Conservation (phyloP, 306 rosid genomes). For the Medicago ruthenica region DNA sequence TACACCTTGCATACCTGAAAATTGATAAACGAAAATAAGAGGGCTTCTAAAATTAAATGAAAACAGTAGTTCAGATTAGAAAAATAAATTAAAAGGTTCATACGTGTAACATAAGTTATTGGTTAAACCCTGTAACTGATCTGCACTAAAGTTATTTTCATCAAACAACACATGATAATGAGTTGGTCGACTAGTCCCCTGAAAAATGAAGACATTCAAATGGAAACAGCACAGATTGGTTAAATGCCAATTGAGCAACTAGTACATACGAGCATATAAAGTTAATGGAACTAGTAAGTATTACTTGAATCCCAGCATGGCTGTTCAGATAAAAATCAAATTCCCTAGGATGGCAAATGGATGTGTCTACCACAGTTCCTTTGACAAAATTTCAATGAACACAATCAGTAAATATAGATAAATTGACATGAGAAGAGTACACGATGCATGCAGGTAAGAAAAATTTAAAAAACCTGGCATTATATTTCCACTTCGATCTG, state of each 20-base stretch:
- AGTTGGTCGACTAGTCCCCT: slow-evolving; percentile 58
- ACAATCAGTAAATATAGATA: not conserved
- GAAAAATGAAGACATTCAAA: slow-evolving; percentile 2
- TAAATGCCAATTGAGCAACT: not conserved
- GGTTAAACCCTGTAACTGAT: slow-evolving; percentile 45
- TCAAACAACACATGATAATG: slow-evolving; percentile 54
- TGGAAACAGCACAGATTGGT: not conserved
- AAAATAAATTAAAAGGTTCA: not conserved
- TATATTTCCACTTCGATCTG: slow-evolving; percentile 73
- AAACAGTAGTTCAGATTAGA: not conserved
- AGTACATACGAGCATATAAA: not conserved
- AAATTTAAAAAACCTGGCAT: slow-evolving; percentile 62
- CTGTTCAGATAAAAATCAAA: slow-evolving; percentile 82
- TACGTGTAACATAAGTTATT: slow-evolving; percentile 54
- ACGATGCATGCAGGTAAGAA: not conserved
- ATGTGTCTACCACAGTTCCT: slow-evolving; percentile 84
- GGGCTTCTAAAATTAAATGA: not conserved
- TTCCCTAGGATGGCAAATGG: slow-evolving; percentile 71
- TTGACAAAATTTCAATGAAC: not conserved
- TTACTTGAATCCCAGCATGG: slow-evolving; percentile 84
- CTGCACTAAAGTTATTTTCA: slow-evolving; percentile 43
- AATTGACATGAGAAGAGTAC: not conserved
- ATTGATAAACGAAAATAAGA: too few relatives aligned
- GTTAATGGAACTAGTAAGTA: not conserved
- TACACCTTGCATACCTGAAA: slow-evolving; percentile 58